A percentile compares a stretch with the other conserved stretches of the same genome.
These are phyloP conservation scores for Dimocarpus longan DNA, from an alignment of 345 rosid species.

Conservation along the genomic window DNA sequence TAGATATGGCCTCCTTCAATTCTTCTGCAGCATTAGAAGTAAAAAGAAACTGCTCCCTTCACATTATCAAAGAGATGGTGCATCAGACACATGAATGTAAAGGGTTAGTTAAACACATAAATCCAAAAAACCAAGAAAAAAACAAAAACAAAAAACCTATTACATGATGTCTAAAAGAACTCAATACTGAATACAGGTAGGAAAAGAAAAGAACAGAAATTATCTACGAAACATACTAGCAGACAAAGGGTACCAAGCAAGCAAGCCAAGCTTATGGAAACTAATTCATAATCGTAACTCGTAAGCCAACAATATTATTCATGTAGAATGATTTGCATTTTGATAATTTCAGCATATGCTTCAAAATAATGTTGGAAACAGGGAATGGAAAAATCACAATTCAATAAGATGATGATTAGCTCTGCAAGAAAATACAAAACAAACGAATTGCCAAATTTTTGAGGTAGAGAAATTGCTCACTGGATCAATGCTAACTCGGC, in stretches of 20 bases:
- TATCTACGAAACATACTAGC: background rate
- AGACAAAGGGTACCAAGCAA: background rate
- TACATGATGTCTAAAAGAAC: background rate
- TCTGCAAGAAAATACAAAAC: slow-evolving; percentile 5
- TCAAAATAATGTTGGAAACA: background rate
- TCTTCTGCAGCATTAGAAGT: too few species aligned
- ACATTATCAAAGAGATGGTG: too few species aligned
- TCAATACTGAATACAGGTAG: background rate
- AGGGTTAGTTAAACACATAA: too few species aligned
- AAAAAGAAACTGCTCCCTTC: too few species aligned
- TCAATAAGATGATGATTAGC: background rate
- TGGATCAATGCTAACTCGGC: slow-evolving; percentile 92
- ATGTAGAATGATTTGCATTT: background rate
- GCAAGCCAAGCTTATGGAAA: background rate
- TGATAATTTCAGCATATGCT: background rate
- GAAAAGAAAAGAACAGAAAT: background rate
- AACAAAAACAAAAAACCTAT: background rate
- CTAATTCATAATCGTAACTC: background rate
- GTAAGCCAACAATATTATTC: background rate
- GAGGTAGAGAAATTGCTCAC: slow-evolving; percentile 59
- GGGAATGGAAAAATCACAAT: background rate
- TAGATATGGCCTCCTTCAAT: too few species aligned
- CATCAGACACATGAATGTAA: too few species aligned
- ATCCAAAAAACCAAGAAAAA: too few species aligned
- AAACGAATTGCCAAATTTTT: slow-evolving; percentile 1